Evolutionary conservation across 2,329 filamentous ascomycete genomes (phyloP).

Genomic region (Harringtonia lauricola): DNA sequence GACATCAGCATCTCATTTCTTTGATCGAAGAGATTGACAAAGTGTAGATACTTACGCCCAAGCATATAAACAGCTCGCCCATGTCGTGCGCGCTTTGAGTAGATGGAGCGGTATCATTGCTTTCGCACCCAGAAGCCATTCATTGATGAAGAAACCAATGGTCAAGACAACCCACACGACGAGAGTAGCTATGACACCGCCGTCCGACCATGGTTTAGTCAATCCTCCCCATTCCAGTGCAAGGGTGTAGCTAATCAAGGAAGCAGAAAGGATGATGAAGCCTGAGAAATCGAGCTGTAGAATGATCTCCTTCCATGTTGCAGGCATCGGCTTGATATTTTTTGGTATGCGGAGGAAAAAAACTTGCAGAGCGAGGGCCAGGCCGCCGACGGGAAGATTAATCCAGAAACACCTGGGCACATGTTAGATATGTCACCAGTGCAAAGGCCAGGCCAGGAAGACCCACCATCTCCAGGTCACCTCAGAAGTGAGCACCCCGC

Average conservation of each 20-base stretch:
- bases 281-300: not conserved
- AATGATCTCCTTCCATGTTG: not conserved
- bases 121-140: not conserved
- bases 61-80: not conserved
- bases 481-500: not conserved
- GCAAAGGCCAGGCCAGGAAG: not conserved
- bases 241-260: not conserved
- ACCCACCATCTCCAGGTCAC: not conserved
- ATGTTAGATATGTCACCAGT: not conserved
- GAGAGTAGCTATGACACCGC: not conserved
- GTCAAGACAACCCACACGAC: not conserved
- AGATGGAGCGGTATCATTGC: not conserved
- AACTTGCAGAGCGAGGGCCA: not conserved
- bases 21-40: not conserved
- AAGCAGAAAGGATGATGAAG: not conserved
- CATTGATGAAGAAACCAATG: not conserved
- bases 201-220: not conserved
- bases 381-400: not conserved
- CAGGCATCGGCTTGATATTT: not conserved
- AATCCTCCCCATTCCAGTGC: not conserved
- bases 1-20: not conserved
- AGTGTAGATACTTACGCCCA: not conserved
- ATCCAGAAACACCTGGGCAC: constrained; percentile 1
- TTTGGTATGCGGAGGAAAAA: not conserved
- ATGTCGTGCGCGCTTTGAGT: not conserved